Evolutionary conservation across 441 rosid species (phyloP), one percentile per base, ranked within the genome.

Genomic region (Corymbia citriodora): DNA sequence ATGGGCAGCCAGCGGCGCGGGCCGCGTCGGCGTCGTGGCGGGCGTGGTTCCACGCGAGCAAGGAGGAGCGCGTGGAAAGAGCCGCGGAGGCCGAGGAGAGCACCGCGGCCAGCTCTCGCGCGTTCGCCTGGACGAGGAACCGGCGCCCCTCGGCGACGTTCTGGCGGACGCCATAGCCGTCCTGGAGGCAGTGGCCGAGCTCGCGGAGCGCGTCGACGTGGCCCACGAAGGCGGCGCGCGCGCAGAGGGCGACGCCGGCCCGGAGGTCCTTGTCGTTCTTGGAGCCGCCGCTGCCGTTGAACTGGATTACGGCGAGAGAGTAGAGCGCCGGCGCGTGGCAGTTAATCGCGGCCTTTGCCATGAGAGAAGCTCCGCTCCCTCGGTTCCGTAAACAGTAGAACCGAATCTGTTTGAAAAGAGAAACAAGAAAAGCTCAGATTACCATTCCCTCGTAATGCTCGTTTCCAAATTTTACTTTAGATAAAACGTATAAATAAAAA

Each of bases 161-260:
- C 90, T 96, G 98, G 1, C 97, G 96, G 81, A 97, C 97, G n/a
- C 99, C 99, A 85, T 97, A 97, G 68, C 99, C 99, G 61, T 97
- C 99, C 90, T 97, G 99, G 14, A 97, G 96, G 88, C 99, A 97
- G 95, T 97, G 99, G 74, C 99, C 99, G 6, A 97, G 96, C 95
- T 97, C 99, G 4, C 99, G 96, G 0, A 97, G 92, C 17, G 98
- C 99, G 50, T 97, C 99, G 57, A 97, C 95, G 91, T 97, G 98
- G 72, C 99, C 99, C 0, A 97, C 91, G 89, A 95, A 97, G 55
- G 99, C 98, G 7, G 99, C 97, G 72, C 99, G 96, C 3, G 99
- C 99, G 79, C 99, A 97, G 8, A 97, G 74, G 52, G 99, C 99
- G 9, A 97, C 98, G 50, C 99, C 99, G 40, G 99, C 99, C n/a